A percentile compares a stretch with the other conserved stretches of the same genome.
These are phyloP conservation scores for Mrakiaceae sp. DNA, from an alignment of 1,284 basidiomycete species.

Conservation along the genomic window DNA sequence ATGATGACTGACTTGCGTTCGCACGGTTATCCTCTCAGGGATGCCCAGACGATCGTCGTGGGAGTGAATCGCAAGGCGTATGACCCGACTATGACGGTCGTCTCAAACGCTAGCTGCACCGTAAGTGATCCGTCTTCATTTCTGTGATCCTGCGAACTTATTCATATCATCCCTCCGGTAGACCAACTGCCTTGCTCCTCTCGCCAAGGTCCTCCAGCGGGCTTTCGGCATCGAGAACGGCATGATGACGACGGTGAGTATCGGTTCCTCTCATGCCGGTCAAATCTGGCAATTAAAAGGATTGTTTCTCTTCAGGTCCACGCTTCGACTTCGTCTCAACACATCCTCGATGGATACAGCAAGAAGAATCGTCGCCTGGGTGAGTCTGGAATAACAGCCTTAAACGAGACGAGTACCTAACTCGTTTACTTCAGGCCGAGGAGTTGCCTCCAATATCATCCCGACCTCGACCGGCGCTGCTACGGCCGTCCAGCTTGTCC, in stretches of 20 bases:
- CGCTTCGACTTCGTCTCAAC: constrained; percentile 35
- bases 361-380: constrained; percentile 34
- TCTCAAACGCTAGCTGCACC: constrained; percentile 37
- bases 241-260: constrained; percentile 33
- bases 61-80: too few relatives aligned
- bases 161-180: constrained; percentile 12
- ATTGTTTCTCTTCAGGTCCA: constrained; percentile 20
- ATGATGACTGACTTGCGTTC: too few relatives aligned
- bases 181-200: constrained; percentile 37
- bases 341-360: constrained; percentile 35
- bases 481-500: constrained; percentile 34
- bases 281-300: background rate
- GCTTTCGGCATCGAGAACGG: constrained; percentile 35
- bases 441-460: constrained; percentile 35
- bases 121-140: constrained; percentile 19
- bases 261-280: too few relatives aligned
- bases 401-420: background rate
- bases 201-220: constrained; percentile 32
- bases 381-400: constrained; percentile 11
- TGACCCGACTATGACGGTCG: constrained; percentile 24
- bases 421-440: constrained; percentile 23
- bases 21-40: too few relatives aligned
- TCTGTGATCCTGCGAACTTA: background rate
- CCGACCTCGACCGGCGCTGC: constrained; percentile 36
- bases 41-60: too few relatives aligned